phyloP scores from a whole-genome alignment of 179 eudicot species.

The Silene vulgaris region DNA sequence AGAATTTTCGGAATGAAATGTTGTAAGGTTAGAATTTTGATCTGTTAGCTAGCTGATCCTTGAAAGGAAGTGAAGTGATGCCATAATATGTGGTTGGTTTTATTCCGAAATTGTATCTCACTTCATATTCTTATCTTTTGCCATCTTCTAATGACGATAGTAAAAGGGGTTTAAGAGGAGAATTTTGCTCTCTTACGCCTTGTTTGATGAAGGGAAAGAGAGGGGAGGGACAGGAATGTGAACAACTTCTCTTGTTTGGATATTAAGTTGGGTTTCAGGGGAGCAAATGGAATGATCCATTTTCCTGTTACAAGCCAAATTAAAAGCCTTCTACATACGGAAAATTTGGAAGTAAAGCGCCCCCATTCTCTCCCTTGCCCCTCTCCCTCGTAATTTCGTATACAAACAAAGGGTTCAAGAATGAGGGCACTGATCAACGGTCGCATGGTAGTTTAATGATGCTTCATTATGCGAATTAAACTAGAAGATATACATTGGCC shows the following conservation, averaged over 20 bases:
- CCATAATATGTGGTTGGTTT: neutral
- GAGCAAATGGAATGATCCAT: neutral
- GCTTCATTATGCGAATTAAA: neutral
- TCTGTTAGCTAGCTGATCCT: neutral
- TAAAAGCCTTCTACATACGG: neutral
- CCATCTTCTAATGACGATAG: neutral
- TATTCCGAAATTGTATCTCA: neutral
- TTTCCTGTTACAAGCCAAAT: neutral
- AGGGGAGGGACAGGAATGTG: too few relatives aligned
- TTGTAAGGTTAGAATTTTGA: neutral
- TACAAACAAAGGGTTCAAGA: neutral
- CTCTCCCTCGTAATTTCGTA: neutral
- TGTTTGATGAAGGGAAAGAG: too few relatives aligned
- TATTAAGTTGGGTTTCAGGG: too few relatives aligned
- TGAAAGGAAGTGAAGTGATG: neutral
- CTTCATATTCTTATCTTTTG: neutral
- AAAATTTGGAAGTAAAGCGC: neutral
- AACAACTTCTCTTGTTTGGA: too few relatives aligned
- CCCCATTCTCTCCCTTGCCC: neutral
- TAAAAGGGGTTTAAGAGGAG: neutral
- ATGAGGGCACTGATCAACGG: neutral
- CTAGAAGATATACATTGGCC: neutral
- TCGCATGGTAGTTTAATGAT: neutral
- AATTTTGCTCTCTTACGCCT: neutral
- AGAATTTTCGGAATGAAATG: neutral